These are phyloP conservation scores for Vigna trinervia DNA, from an alignment of 306 rosid species.

Conservation along the genomic window DNA sequence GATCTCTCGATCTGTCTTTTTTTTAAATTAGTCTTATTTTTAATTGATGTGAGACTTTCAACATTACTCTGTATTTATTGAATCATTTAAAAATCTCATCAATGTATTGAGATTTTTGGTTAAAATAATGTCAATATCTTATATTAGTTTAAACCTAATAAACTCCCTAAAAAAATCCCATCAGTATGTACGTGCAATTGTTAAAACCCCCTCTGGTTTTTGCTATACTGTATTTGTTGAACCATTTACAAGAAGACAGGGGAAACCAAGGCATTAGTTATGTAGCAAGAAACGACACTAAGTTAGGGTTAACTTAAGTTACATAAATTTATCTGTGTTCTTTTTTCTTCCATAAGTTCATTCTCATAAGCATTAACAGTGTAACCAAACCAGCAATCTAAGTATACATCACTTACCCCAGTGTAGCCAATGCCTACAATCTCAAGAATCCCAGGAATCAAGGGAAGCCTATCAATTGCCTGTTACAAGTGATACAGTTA, in stretches of 20 bases:
- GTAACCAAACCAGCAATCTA: slow-evolving; percentile 12
- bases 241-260: background rate
- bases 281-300: background rate
- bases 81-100: no score
- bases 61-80: no score
- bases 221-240: slow-evolving; percentile 21
- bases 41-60: no score
- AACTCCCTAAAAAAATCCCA: no score
- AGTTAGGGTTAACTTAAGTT: background rate
- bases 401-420: slow-evolving; percentile 67
- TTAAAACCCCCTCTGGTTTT: background rate
- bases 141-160: no score
- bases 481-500: slow-evolving; percentile 48
- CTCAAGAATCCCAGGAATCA: slow-evolving; percentile 88
- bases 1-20: no score
- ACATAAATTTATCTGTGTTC: background rate
- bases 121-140: no score
- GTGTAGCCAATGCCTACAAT: slow-evolving; percentile 87
- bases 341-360: background rate
- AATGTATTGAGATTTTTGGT: no score
- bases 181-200: background rate
- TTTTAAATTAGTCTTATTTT: no score
- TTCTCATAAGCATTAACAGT: slow-evolving; percentile 6
- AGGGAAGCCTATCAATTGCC: slow-evolving; percentile 96
- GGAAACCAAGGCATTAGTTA: background rate